Conservation (phyloP, 495 filamentous ascomycete genomes). For the Trichoderma asperelloides region DNA sequence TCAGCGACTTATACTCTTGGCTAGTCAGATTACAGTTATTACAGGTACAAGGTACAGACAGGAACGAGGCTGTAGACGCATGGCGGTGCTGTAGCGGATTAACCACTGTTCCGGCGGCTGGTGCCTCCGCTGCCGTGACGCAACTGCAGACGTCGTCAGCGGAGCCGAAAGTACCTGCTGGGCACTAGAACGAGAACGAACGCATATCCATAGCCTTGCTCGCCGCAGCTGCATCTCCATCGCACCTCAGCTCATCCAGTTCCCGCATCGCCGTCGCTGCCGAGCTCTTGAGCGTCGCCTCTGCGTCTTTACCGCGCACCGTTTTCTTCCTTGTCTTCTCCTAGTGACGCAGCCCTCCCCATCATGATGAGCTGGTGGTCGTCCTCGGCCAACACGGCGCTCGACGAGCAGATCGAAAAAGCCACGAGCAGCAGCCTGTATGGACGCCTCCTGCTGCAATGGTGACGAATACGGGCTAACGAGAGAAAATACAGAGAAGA, state of each 20-base stretch:
- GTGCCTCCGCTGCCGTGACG: constrained; percentile 5
- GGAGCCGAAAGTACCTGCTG: constrained; percentile 1
- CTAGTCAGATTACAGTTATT: constrained; percentile 2
- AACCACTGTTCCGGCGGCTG: constrained; percentile 3
- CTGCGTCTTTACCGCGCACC: background rate
- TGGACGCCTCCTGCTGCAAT: constrained; percentile 16
- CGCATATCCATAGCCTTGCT: background rate
- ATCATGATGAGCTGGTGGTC: constrained; percentile 90
- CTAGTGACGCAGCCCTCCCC: background rate
- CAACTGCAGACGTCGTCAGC: constrained; percentile 2
- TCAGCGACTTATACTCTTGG: background rate
- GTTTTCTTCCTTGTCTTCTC: background rate
- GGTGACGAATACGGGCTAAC: background rate
- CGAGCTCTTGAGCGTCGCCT: background rate
- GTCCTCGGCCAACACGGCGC: constrained; percentile 61
- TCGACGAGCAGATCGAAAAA: constrained; percentile 94
- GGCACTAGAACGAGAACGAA: background rate
- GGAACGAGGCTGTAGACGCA: background rate
- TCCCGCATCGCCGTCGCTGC: background rate
- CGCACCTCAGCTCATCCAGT: background rate
- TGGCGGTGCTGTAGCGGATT: background rate
- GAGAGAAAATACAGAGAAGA: constrained; percentile 59
- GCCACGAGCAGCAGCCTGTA: constrained; percentile 91
- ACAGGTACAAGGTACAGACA: background rate
- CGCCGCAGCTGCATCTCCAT: background rate